Base-by-base conservation (phyloP, 2,329 filamentous ascomycete genomes). In the Fusarium albidum region DNA sequence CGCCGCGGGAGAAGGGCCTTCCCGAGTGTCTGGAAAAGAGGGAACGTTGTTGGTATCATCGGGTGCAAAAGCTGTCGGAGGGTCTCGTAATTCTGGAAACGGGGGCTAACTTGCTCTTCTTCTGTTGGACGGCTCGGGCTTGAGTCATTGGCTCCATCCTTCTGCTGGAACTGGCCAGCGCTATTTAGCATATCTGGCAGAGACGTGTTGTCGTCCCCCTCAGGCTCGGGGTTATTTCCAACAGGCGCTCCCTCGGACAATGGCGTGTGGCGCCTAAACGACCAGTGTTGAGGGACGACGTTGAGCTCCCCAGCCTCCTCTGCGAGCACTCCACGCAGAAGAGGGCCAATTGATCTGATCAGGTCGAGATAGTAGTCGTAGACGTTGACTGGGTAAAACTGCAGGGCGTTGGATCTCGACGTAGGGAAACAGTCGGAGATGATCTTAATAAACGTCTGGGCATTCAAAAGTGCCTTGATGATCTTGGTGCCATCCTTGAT, bases 1-100 rank as follows among this genome's bases (percentile, higher is more conserved):
- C 92, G 86, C 52, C 91, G 89, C 35, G 86, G 85, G 5, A 96
- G 80, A 17, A 98, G 78, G 13, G 89, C 85, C 71, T 92, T 95
- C 11, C 94, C 94, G 35, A 98, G 78, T 2, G 87, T 88, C 67
- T 96, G 91, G 69, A 96, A 89, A 63, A 98, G 90, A 1, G 90
- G 88, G 14, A 91, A 89, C n/a, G 93, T 89, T 4, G 88, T 88
- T 9, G 87, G 86, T 17, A 93, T 87, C 64, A 96, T 83, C 28
- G 91, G 88, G 65, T 89, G 88, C 11, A 98, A 80, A 10, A 98
- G 78, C 61, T 87, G 88, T 31, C 89, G 84, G 37, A 98, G 79
- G 11, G 85, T 88, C 68, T 89, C 86, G 33, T 89, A 92, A 71
- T 98, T 99, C 69, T 89, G 74, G 62, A 77, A 85, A n/a, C 78